Evolutionary conservation across 495 filamentous ascomycete genomes (phyloP), one percentile per base, ranked within the genome.

Genomic region (Annulohypoxylon moriforme): DNA sequence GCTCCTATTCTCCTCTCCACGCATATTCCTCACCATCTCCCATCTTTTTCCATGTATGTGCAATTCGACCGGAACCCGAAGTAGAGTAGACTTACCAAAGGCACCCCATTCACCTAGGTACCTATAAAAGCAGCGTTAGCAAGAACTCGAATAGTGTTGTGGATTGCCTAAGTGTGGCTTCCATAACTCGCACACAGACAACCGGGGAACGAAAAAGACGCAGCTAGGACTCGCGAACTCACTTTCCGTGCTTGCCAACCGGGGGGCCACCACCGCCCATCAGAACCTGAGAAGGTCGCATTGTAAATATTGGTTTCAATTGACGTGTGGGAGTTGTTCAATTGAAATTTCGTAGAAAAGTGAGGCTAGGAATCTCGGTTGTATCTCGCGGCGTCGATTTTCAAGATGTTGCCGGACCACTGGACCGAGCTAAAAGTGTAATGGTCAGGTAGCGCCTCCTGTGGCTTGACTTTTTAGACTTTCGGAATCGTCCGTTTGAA

Each of bases 41-140:
- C 47, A 20, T 44, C 40, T 55, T 16, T 50, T 55, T 33, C 60
- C 29, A 33, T 16, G 13, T 13, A 47, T 18, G 31, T 14, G 20
- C 36, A 11, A 14, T 25, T 22, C 22, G 49, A 34, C 6, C 18
- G 24, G 10, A 52, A 52, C 2, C 50, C 34, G 55, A 64, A 52
- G 56, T 50, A 33, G 25, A n/a, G 36, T 67, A 60, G 67, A 89
- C 89, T 83, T 89, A 96, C 93, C 95, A 65, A 98, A 81, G 76
- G 84, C 84, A 74, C 95, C 95, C 95, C 94, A 98, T 78, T 77
- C 79, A 76, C 95, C 96, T 50, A 97, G 82, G 81, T 85, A 98
- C 67, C 94, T 97, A 77, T 74, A 69, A n/a, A 82, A 83, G 79
- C 53, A 75, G 9, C 62, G 74, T 84, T 52, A 82, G 78, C 63